Evolutionary conservation across 2,329 filamentous ascomycete genomes (phyloP).

Genomic region (Pyricularia pennisetigena): DNA sequence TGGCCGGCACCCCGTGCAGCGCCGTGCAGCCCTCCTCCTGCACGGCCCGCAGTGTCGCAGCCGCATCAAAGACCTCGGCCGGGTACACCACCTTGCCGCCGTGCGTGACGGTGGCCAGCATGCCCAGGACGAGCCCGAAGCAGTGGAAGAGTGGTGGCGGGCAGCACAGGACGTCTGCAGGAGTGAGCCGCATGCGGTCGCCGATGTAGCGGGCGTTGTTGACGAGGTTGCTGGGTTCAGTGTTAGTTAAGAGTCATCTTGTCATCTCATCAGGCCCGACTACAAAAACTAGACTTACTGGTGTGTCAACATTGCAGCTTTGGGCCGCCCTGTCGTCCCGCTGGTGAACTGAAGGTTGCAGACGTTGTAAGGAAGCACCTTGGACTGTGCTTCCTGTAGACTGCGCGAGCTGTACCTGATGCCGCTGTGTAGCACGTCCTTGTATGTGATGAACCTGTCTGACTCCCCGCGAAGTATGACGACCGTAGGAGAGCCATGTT

Average conservation of each 20-base stretch:
- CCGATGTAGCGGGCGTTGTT: constrained; percentile 64
- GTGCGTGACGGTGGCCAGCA: constrained; percentile 64
- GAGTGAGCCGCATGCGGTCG: constrained; percentile 61
- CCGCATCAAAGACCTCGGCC: constrained; percentile 61
- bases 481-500: constrained; percentile 36
- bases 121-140: constrained; percentile 70
- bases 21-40: constrained; percentile 61
- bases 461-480: constrained; percentile 50
- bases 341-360: constrained; percentile 69
- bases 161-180: constrained; percentile 64
- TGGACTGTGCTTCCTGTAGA: constrained; percentile 41
- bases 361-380: constrained; percentile 54
- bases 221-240: constrained; percentile 39
- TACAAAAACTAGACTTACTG: constrained; percentile 32
- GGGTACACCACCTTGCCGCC: constrained; percentile 70
- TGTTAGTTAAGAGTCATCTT: constrained; percentile 4
- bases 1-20: constrained; percentile 72
- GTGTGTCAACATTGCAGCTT: constrained; percentile 66
- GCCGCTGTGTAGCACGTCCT: constrained; percentile 44
- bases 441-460: constrained; percentile 48
- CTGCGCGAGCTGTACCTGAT: constrained; percentile 27
- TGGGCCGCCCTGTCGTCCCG: constrained; percentile 64
- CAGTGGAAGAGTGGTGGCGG: constrained; percentile 80
- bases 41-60: constrained; percentile 56
- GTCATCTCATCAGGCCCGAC: neutral